These are phyloP conservation scores for Aspergillus glaucus DNA, from an alignment of 2,329 filamentous ascomycete genomes.

Conservation along the genomic window DNA sequence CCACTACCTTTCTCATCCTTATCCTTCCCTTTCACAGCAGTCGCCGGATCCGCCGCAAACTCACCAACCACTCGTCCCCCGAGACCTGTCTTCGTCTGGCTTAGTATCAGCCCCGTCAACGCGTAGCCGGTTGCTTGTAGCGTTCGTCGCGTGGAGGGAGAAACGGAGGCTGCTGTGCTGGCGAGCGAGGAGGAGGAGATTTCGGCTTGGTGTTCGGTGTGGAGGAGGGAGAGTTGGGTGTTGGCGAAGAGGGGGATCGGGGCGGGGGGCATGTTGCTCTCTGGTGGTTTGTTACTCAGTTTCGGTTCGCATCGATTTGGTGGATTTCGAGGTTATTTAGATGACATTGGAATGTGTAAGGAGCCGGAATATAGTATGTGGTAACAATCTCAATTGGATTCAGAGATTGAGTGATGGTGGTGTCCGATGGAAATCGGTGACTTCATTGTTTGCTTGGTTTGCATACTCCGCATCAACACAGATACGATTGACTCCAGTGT, in stretches of 20 bases:
- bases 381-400: too few species aligned
- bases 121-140: constrained; percentile 38
- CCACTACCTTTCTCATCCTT: constrained; percentile 35
- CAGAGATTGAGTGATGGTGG: not conserved
- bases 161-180: constrained; percentile 33
- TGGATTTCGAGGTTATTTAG: not conserved
- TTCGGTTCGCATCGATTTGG: not conserved
- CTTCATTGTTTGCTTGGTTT: too few species aligned
- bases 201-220: constrained; percentile 40
- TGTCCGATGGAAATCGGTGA: too few species aligned
- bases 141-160: constrained; percentile 37
- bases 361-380: not conserved
- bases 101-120: constrained; percentile 53
- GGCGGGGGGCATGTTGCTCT: not conserved
- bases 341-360: not conserved
- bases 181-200: constrained; percentile 39
- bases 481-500: too few species aligned
- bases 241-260: constrained; percentile 38
- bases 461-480: too few species aligned
- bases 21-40: constrained; percentile 35
- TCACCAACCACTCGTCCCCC: constrained; percentile 89
- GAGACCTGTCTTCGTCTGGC: constrained; percentile 75
- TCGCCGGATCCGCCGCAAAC: constrained; percentile 64
- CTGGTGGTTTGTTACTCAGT: too few species aligned
- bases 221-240: constrained; percentile 36